Evolutionary conservation across 495 filamentous ascomycete genomes (phyloP), one percentile per base, ranked within the genome.

Genomic region (Aspergillus homomorphus): DNA sequence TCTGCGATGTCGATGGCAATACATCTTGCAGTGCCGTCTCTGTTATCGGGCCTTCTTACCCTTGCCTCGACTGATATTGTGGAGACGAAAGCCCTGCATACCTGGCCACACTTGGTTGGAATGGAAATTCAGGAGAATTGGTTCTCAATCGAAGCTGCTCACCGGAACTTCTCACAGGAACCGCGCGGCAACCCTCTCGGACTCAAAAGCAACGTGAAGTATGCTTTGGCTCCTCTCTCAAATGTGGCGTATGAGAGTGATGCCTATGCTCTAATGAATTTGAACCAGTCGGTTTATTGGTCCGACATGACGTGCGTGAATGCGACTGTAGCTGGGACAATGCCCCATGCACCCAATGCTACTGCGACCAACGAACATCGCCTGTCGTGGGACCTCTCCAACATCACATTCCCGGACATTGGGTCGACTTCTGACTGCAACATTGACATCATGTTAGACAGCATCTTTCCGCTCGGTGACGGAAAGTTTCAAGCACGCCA

Each of bases 251-350:
- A 65, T 26, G 22, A 58, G 24, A 45, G 56, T 22, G 51, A 56
- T 2, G 24, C 30, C 2, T 54, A 56, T 9, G 4, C 33, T 2
- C 56, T 48, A 3, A 58, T 62, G 49, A 26, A 26, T 19, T n/a
- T 71, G 14, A 63, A 62, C 23, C 64, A 71, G 48, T 45, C 57
- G 1, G 55, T 66, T 0, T 69, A 69, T 24, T 71, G 68, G 68
- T 33, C 66, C 2, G 54, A 69, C 14, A 14, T 64, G n/a, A 58
- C 12, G 1, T 71, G 68, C 16, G 26, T 24, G 18, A 26, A 61
- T 16, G 10, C 21, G 2, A 16, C 41, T 9, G 24, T 61, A 4
- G 18, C 5, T 4, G 19, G 48, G 0, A 20, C 59, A 9, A n/a
- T 59, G 28, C 57, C 53, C 1, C 15, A 18, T 14, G 46, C 26